A percentile compares a stretch with the other conserved stretches of the same genome.
phyloP scores from a whole-genome alignment of 208 protist genomes.

The Trypanosoma caninum region DNA sequence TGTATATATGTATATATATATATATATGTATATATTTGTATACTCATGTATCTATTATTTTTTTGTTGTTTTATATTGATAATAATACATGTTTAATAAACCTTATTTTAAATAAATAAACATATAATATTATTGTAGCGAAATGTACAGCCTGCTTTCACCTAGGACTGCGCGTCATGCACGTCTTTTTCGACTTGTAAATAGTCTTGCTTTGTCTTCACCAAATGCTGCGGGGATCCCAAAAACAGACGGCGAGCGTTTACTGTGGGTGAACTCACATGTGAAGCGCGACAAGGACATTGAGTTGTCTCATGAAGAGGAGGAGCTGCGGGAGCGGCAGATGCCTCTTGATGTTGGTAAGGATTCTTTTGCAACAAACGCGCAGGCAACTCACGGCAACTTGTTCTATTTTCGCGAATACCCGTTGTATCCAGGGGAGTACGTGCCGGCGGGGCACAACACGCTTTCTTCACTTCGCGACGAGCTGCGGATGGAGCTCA shows the following conservation, averaged over 20 bases:
- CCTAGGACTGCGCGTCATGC: slow-evolving; percentile 91
- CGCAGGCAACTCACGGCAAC: slow-evolving; percentile 79
- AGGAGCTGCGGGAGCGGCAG: slow-evolving; percentile 51
- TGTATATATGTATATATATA: background rate
- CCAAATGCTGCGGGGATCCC: slow-evolving; percentile 27
- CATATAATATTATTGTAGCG: background rate
- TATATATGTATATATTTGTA: background rate
- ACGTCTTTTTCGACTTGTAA: slow-evolving; percentile 67
- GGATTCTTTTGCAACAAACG: slow-evolving; percentile 54
- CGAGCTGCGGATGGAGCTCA: slow-evolving; percentile 74
- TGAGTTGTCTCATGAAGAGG: slow-evolving; percentile 69
- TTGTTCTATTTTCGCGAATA: slow-evolving; percentile 90
- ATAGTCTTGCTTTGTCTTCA: slow-evolving; percentile 22
- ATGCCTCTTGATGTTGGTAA: slow-evolving; percentile 70
- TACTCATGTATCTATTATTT: too few relatives aligned
- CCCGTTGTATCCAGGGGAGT: slow-evolving; percentile 91
- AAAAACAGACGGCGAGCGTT: slow-evolving; percentile 66
- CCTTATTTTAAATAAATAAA: background rate
- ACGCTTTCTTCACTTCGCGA: slow-evolving; percentile 83
- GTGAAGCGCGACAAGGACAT: slow-evolving; percentile 64
- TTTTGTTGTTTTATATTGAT: too few relatives aligned
- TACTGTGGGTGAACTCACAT: slow-evolving; percentile 85
- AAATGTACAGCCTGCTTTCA: slow-evolving; percentile 81
- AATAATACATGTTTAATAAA: too few relatives aligned
- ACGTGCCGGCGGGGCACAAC: slow-evolving; percentile 85